phyloP scores from a whole-genome alignment of 1,139 yeast species.

The Kodamaea sp. region DNA sequence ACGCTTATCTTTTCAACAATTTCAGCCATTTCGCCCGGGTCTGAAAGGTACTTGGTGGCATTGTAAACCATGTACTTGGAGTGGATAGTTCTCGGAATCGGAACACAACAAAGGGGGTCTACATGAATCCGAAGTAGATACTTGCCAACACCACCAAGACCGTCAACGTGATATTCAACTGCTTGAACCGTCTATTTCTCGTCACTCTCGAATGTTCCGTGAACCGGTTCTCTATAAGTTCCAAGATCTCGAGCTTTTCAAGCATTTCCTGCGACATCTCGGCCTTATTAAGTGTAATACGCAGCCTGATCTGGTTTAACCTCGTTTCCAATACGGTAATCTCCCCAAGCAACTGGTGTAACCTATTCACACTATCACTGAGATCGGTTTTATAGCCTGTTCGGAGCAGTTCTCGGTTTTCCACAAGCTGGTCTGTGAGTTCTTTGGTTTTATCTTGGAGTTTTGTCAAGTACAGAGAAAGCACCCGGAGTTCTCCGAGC shows the following conservation, averaged over 20 bases:
- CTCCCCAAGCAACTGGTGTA: conserved; percentile 29
- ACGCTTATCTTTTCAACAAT: no score
- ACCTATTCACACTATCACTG: conserved; percentile 27
- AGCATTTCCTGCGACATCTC: conserved; percentile 29
- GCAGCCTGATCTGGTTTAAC: conserved; percentile 25
- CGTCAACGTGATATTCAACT: conserved; percentile 24
- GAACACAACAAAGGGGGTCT: no score
- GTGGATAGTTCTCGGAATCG: no score
- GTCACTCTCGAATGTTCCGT: conserved; percentile 26
- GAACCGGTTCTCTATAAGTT: conserved; percentile 31
- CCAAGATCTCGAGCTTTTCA: conserved; percentile 35
- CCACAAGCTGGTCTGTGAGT: conserved; percentile 16
- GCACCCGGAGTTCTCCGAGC: conserved; percentile 13
- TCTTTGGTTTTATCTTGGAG: conserved; percentile 12
- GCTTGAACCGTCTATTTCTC: conserved; percentile 31
- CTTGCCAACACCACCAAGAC: conserved; percentile 24
- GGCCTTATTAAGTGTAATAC: conserved; percentile 29
- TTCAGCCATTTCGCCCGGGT: no score
- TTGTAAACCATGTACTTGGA: no score
- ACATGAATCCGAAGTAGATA: conserved; percentile 17
- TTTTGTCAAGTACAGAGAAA: conserved; percentile 13
- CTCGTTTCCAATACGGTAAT: conserved; percentile 31
- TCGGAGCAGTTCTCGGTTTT: conserved; percentile 20
- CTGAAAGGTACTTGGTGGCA: no score
- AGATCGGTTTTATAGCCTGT: conserved; percentile 28